Conservation (phyloP, 2,329 filamentous ascomycete genomes). For the Calonectria naviculata region DNA sequence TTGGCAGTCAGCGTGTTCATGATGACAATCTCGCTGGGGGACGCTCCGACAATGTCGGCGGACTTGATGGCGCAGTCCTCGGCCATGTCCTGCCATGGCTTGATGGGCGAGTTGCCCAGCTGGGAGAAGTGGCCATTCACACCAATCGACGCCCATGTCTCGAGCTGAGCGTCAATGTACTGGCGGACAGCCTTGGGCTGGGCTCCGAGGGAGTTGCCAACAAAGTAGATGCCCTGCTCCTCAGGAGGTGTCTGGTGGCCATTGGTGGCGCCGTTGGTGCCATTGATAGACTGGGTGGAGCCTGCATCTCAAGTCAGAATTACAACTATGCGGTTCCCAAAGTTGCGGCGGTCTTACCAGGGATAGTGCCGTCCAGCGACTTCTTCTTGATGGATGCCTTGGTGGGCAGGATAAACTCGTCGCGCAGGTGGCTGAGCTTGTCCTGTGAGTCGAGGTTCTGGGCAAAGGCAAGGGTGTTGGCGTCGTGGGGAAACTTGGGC, state of each 20-base stretch:
- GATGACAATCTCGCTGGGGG: conserved; percentile 79
- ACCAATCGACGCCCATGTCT: conserved; percentile 86
- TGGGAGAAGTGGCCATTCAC: conserved; percentile 85
- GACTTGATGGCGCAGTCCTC: conserved; percentile 78
- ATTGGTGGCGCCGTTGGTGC: conserved; percentile 38
- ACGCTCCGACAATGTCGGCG: conserved; percentile 79
- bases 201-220: conserved; percentile 89
- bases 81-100: conserved; percentile 82
- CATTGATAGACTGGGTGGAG: conserved; percentile 26
- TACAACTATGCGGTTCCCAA: not conserved
- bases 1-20: conserved; percentile 91
- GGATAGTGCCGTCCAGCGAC: conserved; percentile 59
- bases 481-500: conserved; percentile 59
- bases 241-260: conserved; percentile 35
- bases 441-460: conserved; percentile 69
- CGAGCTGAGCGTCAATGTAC: conserved; percentile 78
- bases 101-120: conserved; percentile 74
- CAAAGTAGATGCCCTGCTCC: conserved; percentile 77
- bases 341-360: conserved; percentile 44
- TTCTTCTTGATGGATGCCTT: conserved; percentile 76
- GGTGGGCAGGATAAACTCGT: conserved; percentile 82
- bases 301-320: conserved; percentile 13
- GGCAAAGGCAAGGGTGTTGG: conserved; percentile 61
- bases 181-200: conserved; percentile 77
- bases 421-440: conserved; percentile 68